A percentile compares a stretch with the other conserved stretches of the same genome.
Conservation (phyloP, 225 moss, liverwort and hornwort genomes). For the Ulota crispa region DNA sequence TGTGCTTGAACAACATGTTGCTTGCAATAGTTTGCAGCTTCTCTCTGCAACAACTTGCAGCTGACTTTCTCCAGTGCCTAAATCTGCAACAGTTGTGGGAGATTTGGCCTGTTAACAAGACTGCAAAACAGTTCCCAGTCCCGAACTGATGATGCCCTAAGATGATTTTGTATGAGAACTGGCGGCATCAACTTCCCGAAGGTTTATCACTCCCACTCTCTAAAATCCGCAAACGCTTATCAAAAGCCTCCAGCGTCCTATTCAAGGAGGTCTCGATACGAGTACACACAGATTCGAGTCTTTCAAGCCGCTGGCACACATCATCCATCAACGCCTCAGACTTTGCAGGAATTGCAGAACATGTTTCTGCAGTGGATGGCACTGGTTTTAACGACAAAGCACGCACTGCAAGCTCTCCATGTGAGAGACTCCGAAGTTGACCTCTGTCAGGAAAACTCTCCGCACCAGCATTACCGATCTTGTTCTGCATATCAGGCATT, state of each 20-base stretch:
- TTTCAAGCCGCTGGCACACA: slow-evolving; percentile 60
- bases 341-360: slow-evolving; percentile 13
- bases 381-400: slow-evolving; percentile 28
- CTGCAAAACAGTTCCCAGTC: too few species aligned
- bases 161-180: not conserved
- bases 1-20: too few species aligned
- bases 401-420: slow-evolving; percentile 38
- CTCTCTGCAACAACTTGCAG: too few species aligned
- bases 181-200: slow-evolving; percentile 4
- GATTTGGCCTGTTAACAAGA: too few species aligned
- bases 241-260: slow-evolving; percentile 63
- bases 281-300: slow-evolving; percentile 67
- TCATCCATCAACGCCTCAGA: slow-evolving; percentile 35
- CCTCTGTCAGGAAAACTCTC: slow-evolving; percentile 18
- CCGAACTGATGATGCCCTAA: not conserved
- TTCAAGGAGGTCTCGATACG: slow-evolving; percentile 70
- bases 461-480: slow-evolving; percentile 6
- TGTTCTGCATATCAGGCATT: slow-evolving; percentile 48
- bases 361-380: slow-evolving; percentile 14
- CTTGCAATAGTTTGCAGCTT: too few species aligned
- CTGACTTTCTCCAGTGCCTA: too few species aligned
- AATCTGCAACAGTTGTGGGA: too few species aligned
- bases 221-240: slow-evolving; percentile 59
- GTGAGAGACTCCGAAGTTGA: slow-evolving; percentile 15
- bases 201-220: slow-evolving; percentile 34